phyloP scores from a whole-genome alignment of 768 basidiomycete genomes.

The Artomyces pyxidatus region DNA sequence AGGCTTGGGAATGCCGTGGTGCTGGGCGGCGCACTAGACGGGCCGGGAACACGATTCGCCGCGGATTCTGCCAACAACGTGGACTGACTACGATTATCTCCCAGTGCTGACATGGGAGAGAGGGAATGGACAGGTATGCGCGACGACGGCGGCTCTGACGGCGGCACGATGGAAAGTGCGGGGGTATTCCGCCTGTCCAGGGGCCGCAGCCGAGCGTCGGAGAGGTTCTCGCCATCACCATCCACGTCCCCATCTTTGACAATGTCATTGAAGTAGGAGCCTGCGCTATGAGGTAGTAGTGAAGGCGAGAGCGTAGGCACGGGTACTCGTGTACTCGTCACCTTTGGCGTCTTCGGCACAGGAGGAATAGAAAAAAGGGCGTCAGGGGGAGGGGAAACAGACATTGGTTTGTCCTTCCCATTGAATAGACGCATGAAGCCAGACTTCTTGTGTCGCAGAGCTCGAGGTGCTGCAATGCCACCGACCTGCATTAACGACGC shows the following conservation, averaged over 20 bases:
- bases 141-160: neutral
- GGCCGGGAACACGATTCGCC: slow-evolving; percentile 21
- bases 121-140: neutral
- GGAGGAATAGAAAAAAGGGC: slow-evolving; percentile 3
- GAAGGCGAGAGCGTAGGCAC: slow-evolving; percentile 13
- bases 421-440: slow-evolving; percentile 76
- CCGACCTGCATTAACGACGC: neutral
- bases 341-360: slow-evolving; percentile 14
- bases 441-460: slow-evolving; percentile 70
- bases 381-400: slow-evolving; percentile 47
- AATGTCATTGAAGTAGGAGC: slow-evolving; percentile 4
- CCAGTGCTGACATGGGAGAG: neutral
- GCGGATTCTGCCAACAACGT: slow-evolving; percentile 10
- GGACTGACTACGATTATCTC: neutral
- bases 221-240: neutral
- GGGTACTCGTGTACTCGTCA: slow-evolving; percentile 17
- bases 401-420: slow-evolving; percentile 45
- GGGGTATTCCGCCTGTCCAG: neutral
- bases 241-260: neutral
- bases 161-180: slow-evolving; percentile 6
- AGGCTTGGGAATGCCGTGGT: slow-evolving; percentile 57
- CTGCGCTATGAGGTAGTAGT: slow-evolving; percentile 4
- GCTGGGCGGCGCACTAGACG: slow-evolving; percentile 55
- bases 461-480: slow-evolving; percentile 24
- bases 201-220: neutral